phyloP scores from a whole-genome alignment of 1,284 basidiomycete genomes.

The Leccinum subspadiceum region DNA sequence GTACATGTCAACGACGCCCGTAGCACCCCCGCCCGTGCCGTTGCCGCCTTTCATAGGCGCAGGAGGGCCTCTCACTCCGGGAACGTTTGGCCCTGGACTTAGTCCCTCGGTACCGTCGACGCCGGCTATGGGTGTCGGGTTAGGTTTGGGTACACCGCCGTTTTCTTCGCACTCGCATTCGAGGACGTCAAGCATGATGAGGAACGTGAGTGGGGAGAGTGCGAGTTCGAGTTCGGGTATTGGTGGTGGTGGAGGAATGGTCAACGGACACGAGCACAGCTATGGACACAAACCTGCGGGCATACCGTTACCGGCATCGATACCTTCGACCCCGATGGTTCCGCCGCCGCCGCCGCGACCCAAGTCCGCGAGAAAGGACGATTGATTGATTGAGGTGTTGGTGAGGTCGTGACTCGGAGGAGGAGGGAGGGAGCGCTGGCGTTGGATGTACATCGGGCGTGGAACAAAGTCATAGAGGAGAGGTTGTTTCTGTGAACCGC shows the following conservation, averaged over 20 bases:
- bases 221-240: not conserved
- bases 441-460: not conserved
- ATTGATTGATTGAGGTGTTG: constrained; percentile 26
- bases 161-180: constrained; percentile 2
- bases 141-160: not conserved
- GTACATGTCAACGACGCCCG: constrained; percentile 22
- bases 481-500: not conserved
- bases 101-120: constrained; percentile 28
- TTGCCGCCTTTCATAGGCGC: not conserved
- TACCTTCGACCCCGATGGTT: constrained; percentile 17
- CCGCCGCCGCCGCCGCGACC: constrained; percentile 27
- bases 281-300: constrained; percentile 2
- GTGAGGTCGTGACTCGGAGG: not conserved
- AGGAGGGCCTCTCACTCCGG: not conserved
- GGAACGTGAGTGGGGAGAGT: constrained; percentile 17
- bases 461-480: not conserved
- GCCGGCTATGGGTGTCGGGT: constrained; percentile 33
- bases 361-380: constrained; percentile 42
- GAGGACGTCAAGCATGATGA: constrained; percentile 9
- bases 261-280: not conserved
- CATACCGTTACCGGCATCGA: constrained; percentile 20
- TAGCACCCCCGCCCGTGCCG: constrained; percentile 4
- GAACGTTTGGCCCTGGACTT: constrained; percentile 8
- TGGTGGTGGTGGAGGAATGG: constrained; percentile 1
- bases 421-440: not conserved